Base-by-base conservation (phyloP, 208 protist genomes). In the Leptomonas seymouri region DNA sequence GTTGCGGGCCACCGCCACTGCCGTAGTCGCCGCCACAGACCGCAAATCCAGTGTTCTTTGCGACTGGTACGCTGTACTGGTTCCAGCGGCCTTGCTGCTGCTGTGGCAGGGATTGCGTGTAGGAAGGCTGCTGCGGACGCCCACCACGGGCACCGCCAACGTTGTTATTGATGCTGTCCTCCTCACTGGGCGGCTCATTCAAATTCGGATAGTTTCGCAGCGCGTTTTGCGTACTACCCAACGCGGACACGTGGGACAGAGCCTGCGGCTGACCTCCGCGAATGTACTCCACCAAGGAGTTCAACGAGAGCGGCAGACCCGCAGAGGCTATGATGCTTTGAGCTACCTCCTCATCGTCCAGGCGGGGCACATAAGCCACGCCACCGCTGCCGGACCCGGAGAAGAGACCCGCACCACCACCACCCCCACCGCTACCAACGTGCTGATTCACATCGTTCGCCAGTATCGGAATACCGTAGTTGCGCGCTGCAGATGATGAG, bases 301-400 rank as follows among this genome's bases (percentile, higher is more conserved):
- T 44, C 39, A 86, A 67, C 18, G 81, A 81, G 21, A 90, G 71
- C 8, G 87, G 87, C n/a, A 90, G 68, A 11, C 87, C 87, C 3
- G 81, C 87, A 0, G 83, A 86, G 55, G 72, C 80, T 57, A 90
- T 87, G 59, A 90, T 90, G 58, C 78, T 74, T n/a, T 76, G 68
- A 0, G 81, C 67, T 11, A 89, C 82, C 2, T 58, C 46, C 49
- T 76, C 63, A 39, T 87, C 82, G 31, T 90, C 74, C 42, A 87
- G 60, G 9, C 66, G 75, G 9, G 76, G 66, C n/a, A 70, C 59
- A 20, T 60, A 48, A 28, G 50, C 23, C n/a, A 45, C 3, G 0
- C 39, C 53, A 0, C 20, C 39, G 28, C 27, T 34, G 42, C 59
- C n/a, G 18, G 46, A 15, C 3, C 16, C 27, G 2, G 39, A 34